A percentile compares a stretch with the other conserved stretches of the same genome.
Evolutionary conservation across 2,329 filamentous ascomycete species (phyloP).

Genomic region (Endocalyx cinctus): DNA sequence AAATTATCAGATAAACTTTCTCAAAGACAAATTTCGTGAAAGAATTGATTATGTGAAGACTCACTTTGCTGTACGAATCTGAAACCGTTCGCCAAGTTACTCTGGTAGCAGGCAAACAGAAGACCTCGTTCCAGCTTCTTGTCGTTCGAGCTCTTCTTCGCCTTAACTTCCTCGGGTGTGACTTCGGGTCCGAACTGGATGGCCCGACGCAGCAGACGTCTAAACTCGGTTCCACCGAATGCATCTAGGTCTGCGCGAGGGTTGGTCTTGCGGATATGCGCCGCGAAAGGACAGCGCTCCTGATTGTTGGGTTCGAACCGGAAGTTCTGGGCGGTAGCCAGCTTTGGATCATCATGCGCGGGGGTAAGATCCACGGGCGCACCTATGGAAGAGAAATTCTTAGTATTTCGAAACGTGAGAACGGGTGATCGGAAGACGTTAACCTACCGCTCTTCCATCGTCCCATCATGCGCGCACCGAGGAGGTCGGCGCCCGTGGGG

Average conservation of each 20-base stretch:
- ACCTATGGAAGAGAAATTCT: slow-evolving; percentile 15
- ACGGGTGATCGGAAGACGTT: background rate
- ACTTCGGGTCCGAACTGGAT: slow-evolving; percentile 39
- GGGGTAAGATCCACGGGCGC: slow-evolving; percentile 28
- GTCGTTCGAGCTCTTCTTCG: slow-evolving; percentile 17
- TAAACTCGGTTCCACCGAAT: slow-evolving; percentile 16
- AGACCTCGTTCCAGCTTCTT: slow-evolving; percentile 34
- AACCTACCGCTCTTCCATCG: slow-evolving; percentile 33
- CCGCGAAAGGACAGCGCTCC: slow-evolving; percentile 38
- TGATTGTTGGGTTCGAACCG: slow-evolving; percentile 27
- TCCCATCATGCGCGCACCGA: slow-evolving; percentile 38
- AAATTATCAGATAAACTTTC: too few relatives aligned
- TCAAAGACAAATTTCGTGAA: too few relatives aligned
- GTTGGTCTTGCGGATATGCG: slow-evolving; percentile 43
- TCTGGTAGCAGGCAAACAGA: slow-evolving; percentile 42
- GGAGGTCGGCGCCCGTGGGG: slow-evolving; percentile 29
- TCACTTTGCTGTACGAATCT: slow-evolving; percentile 32
- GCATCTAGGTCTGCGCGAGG: slow-evolving; percentile 32
- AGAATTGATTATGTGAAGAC: too few relatives aligned
- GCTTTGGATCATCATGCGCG: slow-evolving; percentile 23
- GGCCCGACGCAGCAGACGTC: slow-evolving; percentile 38
- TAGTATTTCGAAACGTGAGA: background rate
- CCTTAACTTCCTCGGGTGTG: slow-evolving; percentile 24
- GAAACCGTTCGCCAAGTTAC: slow-evolving; percentile 35
- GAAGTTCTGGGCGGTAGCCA: slow-evolving; percentile 34